These are phyloP conservation scores for Penicillium sp. DNA, from an alignment of 2,329 filamentous ascomycete genomes.

Conservation along the genomic window DNA sequence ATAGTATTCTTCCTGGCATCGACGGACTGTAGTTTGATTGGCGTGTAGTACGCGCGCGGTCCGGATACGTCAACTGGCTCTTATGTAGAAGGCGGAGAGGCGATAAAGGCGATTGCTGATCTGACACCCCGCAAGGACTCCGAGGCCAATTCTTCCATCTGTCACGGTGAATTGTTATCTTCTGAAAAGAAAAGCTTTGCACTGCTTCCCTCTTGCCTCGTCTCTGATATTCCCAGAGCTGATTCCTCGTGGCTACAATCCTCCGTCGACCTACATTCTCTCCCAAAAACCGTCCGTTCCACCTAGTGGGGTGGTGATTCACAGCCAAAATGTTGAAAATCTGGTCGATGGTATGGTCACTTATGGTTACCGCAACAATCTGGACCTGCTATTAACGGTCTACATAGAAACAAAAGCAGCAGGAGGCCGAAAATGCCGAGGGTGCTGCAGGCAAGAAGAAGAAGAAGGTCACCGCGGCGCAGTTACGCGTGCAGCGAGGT, in stretches of 20 bases:
- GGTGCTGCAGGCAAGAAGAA: conserved; percentile 79
- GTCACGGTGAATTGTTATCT: background rate
- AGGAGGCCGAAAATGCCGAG: conserved; percentile 91
- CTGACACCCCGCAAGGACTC: conserved; percentile 9
- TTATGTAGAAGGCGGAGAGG: conserved; percentile 12
- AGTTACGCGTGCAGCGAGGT: conserved; percentile 96
- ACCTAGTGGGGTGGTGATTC: conserved; percentile 26
- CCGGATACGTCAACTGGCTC: background rate
- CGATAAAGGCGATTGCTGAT: conserved; percentile 15
- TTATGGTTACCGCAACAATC: background rate
- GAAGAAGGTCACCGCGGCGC: conserved; percentile 97
- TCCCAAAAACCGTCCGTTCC: conserved; percentile 1
- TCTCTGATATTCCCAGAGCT: background rate
- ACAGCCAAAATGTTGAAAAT: conserved; percentile 87
- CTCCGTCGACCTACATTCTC: background rate
- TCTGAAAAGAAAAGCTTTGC: background rate
- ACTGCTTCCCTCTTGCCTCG: background rate
- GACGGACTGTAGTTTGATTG: background rate
- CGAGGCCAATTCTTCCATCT: background rate
- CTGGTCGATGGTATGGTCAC: conserved; percentile 83
- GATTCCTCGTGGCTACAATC: too few relatives aligned
- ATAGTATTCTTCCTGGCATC: too few relatives aligned
- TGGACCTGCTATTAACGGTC: conserved; percentile 18
- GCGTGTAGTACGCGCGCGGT: background rate
- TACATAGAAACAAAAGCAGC: conserved; percentile 70